phyloP scores from a whole-genome alignment of 352 stramenopile species.

The Halophytophthora polymorphica region DNA sequence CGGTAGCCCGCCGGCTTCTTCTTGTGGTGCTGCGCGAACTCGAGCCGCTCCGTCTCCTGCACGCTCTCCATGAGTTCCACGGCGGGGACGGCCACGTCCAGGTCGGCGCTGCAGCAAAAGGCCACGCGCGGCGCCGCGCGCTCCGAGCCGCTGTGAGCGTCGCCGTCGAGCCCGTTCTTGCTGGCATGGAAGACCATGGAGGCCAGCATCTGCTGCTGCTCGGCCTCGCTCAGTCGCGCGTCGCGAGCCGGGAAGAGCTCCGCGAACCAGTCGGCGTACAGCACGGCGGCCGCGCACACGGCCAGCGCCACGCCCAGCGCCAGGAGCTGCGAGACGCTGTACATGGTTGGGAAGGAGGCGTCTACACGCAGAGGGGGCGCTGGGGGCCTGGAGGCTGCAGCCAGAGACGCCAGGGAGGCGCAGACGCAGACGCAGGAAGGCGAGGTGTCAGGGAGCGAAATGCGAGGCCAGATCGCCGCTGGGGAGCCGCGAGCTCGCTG shows the following conservation, averaged over 20 bases:
- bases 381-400: too few species aligned
- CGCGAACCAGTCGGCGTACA: slow-evolving; percentile 63
- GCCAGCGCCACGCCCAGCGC: slow-evolving; percentile 51
- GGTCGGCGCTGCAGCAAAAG: slow-evolving; percentile 80
- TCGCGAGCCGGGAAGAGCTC: slow-evolving; percentile 38
- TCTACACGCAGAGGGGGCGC: neutral
- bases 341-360: slow-evolving; percentile 29
- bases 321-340: slow-evolving; percentile 60
- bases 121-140: slow-evolving; percentile 42
- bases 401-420: too few species aligned
- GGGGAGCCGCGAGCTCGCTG: too few species aligned
- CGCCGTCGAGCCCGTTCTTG: slow-evolving; percentile 15
- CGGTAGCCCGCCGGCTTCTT: slow-evolving; percentile 23
- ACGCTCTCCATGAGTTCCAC: slow-evolving; percentile 72
- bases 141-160: slow-evolving; percentile 3
- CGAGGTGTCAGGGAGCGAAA: too few species aligned
- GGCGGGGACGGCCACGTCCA: slow-evolving; percentile 74
- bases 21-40: slow-evolving; percentile 31
- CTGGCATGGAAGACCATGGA: slow-evolving; percentile 62
- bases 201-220: slow-evolving; percentile 66
- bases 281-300: slow-evolving; percentile 42
- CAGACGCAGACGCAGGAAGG: too few species aligned
- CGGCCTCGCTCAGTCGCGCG: slow-evolving; percentile 28
- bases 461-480: too few species aligned
- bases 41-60: slow-evolving; percentile 37